Evolutionary conservation across 371 early-diverging fungal genomes (phyloP).

Genomic region (Fennellomyces sp.): DNA sequence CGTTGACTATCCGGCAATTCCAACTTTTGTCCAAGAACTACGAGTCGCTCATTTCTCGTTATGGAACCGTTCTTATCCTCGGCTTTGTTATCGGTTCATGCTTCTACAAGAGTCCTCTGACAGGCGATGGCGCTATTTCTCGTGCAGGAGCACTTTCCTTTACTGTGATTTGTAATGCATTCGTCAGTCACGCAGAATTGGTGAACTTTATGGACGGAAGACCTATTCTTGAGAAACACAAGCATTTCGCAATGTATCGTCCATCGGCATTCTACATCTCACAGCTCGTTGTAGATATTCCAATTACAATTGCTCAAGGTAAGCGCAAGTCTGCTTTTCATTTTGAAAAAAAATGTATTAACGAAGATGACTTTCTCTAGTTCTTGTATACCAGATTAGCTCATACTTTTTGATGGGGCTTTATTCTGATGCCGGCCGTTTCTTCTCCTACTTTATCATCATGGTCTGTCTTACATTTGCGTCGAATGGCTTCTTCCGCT

Average conservation of each 20-base stretch:
- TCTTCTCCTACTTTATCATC: constrained; percentile 43
- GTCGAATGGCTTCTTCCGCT: constrained; percentile 49
- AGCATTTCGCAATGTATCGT: constrained; percentile 67
- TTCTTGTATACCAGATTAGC: constrained; percentile 45
- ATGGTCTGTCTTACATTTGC: constrained; percentile 32
- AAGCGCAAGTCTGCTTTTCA: constrained; percentile 1
- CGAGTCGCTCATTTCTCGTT: constrained; percentile 49
- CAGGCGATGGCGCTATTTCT: constrained; percentile 62
- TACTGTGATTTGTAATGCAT: constrained; percentile 56
- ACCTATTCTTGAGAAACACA: constrained; percentile 69
- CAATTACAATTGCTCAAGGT: constrained; percentile 41
- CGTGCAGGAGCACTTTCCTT: constrained; percentile 69
- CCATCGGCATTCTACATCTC: constrained; percentile 66
- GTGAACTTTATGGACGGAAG: constrained; percentile 58
- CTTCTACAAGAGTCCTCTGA: constrained; percentile 57
- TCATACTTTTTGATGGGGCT: constrained; percentile 48
- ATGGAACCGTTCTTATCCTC: constrained; percentile 59
- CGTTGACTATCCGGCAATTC: constrained; percentile 50
- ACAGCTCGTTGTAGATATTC: constrained; percentile 52
- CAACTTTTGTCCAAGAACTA: constrained; percentile 49
- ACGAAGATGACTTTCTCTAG: constrained; percentile 52
- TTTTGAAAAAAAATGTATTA: constrained; percentile 23
- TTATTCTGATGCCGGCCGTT: constrained; percentile 40
- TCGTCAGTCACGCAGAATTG: constrained; percentile 56
- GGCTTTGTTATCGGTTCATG: constrained; percentile 70